Conservation (phyloP, 2,329 filamentous ascomycete genomes). For the Monosporascus sp. region DNA sequence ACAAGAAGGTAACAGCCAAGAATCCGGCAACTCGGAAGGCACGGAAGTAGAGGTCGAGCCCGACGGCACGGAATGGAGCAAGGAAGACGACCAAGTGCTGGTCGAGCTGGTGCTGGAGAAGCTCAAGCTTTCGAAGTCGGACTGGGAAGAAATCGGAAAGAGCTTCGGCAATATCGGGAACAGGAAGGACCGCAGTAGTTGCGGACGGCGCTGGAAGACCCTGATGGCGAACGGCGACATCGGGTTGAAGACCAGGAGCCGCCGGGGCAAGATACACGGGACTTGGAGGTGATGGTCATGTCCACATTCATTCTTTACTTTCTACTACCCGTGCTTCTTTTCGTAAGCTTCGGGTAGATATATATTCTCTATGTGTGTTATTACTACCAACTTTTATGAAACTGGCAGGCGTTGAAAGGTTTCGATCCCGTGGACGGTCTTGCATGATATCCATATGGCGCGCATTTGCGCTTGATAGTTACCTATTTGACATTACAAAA, state of each 20-base stretch:
- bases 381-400: not conserved
- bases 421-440: not conserved
- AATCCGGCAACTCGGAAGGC: conserved; percentile 24
- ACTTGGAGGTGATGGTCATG: conserved; percentile 47
- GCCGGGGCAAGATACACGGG: conserved; percentile 45
- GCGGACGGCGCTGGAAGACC: conserved; percentile 59
- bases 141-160: conserved; percentile 64
- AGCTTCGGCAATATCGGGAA: conserved; percentile 40
- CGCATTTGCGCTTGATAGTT: conserved; percentile 1
- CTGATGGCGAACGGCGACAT: conserved; percentile 56
- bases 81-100: conserved; percentile 59
- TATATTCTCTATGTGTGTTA: not conserved
- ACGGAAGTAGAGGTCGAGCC: conserved; percentile 39
- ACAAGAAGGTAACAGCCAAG: conserved; percentile 28
- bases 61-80: conserved; percentile 51
- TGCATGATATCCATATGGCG: conserved; percentile 1
- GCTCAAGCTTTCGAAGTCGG: conserved; percentile 57
- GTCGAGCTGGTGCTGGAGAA: conserved; percentile 66
- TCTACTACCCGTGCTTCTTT: conserved; percentile 4
- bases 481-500: not conserved
- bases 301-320: not conserved
- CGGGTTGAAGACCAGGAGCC: conserved; percentile 48
- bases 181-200: conserved; percentile 48
- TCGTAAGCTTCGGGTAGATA: conserved; percentile 1
- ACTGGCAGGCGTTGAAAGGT: conserved; percentile 1